phyloP scores from a whole-genome alignment of 495 filamentous ascomycete genomes.

The Lineolata rhizophorae region DNA sequence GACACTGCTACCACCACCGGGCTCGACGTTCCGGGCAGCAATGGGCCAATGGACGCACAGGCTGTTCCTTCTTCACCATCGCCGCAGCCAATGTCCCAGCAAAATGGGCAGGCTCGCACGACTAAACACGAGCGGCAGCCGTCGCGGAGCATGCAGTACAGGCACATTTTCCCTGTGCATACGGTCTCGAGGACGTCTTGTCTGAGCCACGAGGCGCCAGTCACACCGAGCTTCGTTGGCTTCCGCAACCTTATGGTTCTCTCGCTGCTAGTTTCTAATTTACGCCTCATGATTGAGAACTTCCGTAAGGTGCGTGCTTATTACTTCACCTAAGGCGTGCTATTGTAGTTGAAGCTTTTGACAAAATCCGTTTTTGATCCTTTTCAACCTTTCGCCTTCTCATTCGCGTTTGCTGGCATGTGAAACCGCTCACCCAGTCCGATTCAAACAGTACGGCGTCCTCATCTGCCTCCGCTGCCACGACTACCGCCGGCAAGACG shows the following conservation, averaged over 20 bases:
- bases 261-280: constrained; percentile 78
- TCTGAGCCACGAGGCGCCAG: constrained; percentile 39
- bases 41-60: too few species aligned
- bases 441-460: constrained; percentile 88
- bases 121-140: too few species aligned
- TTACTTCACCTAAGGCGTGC: too few species aligned
- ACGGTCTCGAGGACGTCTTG: constrained; percentile 47
- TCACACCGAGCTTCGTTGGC: constrained; percentile 63
- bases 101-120: too few species aligned
- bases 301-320: constrained; percentile 62
- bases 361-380: too few species aligned
- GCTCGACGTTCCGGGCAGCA: too few species aligned
- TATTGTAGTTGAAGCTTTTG: too few species aligned
- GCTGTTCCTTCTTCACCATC: too few species aligned
- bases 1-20: too few species aligned
- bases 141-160: constrained; percentile 39
- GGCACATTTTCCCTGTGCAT: constrained; percentile 75
- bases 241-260: constrained; percentile 95
- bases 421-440: too few species aligned
- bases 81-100: too few species aligned
- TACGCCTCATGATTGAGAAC: constrained; percentile 88
- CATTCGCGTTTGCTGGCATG: constrained; percentile 1
- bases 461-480: constrained; percentile 82
- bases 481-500: constrained; percentile 61
- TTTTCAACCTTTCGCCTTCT: background rate